Conservation (phyloP, 768 basidiomycete genomes). For the Russula foetens region DNA sequence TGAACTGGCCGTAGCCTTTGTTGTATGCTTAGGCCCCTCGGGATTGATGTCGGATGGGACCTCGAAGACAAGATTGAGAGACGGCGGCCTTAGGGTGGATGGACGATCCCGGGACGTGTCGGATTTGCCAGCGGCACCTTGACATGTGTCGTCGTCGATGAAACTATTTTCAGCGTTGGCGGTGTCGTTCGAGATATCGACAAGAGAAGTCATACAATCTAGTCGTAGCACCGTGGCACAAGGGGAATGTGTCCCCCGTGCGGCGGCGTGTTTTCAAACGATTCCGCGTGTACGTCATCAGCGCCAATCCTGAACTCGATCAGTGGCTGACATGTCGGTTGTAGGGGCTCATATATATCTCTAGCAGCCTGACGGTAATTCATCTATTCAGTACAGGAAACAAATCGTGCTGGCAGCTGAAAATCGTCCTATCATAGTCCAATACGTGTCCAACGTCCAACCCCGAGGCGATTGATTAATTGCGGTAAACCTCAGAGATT, state of each 20-base stretch:
- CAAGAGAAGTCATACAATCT: neutral
- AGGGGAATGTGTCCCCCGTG: neutral
- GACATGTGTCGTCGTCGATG: neutral
- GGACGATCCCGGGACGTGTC: neutral
- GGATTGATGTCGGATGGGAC: neutral
- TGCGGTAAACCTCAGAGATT: too few species aligned
- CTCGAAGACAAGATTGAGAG: neutral
- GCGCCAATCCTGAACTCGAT: too few species aligned
- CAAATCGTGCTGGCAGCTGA: too few species aligned
- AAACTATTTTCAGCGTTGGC: neutral
- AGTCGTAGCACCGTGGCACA: neutral
- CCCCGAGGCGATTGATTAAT: too few species aligned
- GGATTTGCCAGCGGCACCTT: neutral
- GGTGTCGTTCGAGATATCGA: neutral
- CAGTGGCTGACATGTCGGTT: too few species aligned
- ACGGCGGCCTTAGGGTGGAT: neutral
- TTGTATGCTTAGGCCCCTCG: neutral
- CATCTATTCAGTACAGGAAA: too few species aligned
- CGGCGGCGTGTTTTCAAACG: neutral
- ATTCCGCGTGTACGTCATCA: neutral
- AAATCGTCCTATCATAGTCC: too few species aligned
- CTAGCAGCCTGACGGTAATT: too few species aligned
- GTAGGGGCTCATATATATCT: too few species aligned
- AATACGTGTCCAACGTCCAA: too few species aligned
- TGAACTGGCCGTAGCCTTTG: neutral